Percentiles rank a stretch among this genome's conserved stretches.
phyloP scores from a whole-genome alignment of 2,329 filamentous ascomycete genomes.

The Berkeleyomyces basicola region DNA sequence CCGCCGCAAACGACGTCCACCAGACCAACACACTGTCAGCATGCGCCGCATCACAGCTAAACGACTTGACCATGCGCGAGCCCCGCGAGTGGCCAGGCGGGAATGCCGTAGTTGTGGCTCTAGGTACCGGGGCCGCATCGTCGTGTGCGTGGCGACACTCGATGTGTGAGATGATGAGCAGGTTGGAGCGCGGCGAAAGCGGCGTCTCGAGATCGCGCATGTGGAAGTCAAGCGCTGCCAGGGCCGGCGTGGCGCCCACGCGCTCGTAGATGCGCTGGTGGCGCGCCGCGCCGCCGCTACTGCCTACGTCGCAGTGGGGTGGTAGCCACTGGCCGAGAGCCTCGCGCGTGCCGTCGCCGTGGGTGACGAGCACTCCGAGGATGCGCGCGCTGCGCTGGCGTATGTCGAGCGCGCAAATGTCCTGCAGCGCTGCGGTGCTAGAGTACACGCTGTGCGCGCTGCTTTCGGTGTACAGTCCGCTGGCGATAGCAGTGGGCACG shows the following conservation, averaged over 20 bases:
- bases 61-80: constrained; percentile 5
- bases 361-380: constrained; percentile 5
- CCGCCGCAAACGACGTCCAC: constrained; percentile 10
- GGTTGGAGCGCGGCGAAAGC: constrained; percentile 2
- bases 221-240: constrained; percentile 6
- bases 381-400: constrained; percentile 1
- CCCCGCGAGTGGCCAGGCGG: constrained; percentile 1
- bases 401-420: constrained; percentile 1
- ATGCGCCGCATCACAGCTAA: background rate
- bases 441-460: constrained; percentile 7
- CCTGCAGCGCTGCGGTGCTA: background rate
- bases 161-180: constrained; percentile 5
- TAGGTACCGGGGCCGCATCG: background rate
- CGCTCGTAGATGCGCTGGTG: constrained; percentile 4
- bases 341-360: background rate
- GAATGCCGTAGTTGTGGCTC: background rate
- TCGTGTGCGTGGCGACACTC: background rate
- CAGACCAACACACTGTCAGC: constrained; percentile 1
- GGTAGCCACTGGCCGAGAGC: constrained; percentile 12
- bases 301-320: constrained; percentile 1
- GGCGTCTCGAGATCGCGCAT: constrained; percentile 6
- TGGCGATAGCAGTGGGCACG: background rate
- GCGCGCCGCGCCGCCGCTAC: background rate
- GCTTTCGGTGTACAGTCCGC: background rate
- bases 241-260: background rate